Base-by-base conservation (phyloP, 2,329 filamentous ascomycete genomes). In the Pseudogymnoascus sp. region DNA sequence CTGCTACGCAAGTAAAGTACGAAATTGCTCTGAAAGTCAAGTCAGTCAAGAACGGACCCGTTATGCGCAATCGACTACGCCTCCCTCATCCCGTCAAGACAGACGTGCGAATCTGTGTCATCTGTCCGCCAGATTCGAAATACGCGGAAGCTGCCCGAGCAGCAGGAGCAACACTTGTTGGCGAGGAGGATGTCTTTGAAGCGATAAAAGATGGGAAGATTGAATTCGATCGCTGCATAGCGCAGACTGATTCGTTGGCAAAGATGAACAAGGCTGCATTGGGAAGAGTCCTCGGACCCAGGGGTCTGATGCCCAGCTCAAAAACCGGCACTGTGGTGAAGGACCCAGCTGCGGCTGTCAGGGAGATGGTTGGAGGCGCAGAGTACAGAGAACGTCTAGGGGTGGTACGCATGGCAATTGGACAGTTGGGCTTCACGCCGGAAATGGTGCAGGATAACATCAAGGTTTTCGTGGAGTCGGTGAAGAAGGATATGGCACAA, bases 61-160 rank as follows among this genome's bases (percentile, higher is more conserved):
- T 95, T 7, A 82, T 99, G 68, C 90, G 93, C 67, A 96, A 90
- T 78, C 90, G 91, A 73, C 82, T 99, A 73, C 88, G 89, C 44
- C 87, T 99, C 17, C 95, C 95, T 0, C 89, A 96, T 75, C 88
- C 93, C 4, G 90, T 97, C 68, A 90, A 91, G 75, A 96, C 90
- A 67, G 91, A 96, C 75, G 82, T 92, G 61, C 87, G 88, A 66
- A 92, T 99, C 71, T 95, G 88, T 72, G 95, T 97, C 63, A 90
- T 99, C 69, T 93, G 89, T 74, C 87, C 90, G n/a, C 88, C 93
- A 63, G 88, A 87, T 68, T 92, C 89, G 67, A 83, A 86, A 66
- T 82, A 86, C 60, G 91, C 88, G 61, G 82, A 84, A 68, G 88
- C 91, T 61, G 95, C 96, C 3, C 82, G 82, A 35, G 82, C 84